A percentile compares a stretch with the other conserved stretches of the same genome.
phyloP scores from a whole-genome alignment of 2,329 filamentous ascomycete genomes.

The Fusarium sp. region DNA sequence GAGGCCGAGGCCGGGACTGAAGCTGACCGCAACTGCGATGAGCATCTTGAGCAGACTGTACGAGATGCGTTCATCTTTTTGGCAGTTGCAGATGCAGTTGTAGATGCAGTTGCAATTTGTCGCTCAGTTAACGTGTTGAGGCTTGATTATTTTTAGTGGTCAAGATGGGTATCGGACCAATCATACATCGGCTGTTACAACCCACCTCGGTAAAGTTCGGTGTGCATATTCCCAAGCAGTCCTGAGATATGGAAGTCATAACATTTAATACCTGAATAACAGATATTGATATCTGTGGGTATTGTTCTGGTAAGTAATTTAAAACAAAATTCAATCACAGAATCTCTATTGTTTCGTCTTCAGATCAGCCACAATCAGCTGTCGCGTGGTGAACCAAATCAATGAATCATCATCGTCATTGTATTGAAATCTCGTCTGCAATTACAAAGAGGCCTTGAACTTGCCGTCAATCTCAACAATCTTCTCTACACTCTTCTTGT shows the following conservation, averaged over 20 bases:
- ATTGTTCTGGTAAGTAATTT: background rate
- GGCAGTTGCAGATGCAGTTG: background rate
- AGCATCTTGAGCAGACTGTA: conserved; percentile 51
- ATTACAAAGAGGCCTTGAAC: conserved; percentile 39
- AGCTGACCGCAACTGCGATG: conserved; percentile 43
- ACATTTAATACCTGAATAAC: background rate
- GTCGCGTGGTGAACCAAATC: background rate
- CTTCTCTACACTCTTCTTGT: conserved; percentile 60
- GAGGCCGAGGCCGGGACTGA: conserved; percentile 30
- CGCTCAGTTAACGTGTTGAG: conserved; percentile 15
- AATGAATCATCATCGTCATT: background rate
- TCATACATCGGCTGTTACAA: conserved; percentile 3
- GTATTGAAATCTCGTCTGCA: background rate
- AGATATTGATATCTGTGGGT: background rate
- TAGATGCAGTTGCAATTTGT: conserved; percentile 14
- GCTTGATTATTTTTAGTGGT: conserved; percentile 39
- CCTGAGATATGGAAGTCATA: background rate
- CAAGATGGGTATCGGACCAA: conserved; percentile 36
- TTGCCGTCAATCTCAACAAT: conserved; percentile 61
- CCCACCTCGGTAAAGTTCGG: conserved; percentile 34
- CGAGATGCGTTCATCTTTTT: conserved; percentile 51
- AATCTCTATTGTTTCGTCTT: background rate
- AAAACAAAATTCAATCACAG: background rate
- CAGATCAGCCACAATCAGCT: background rate
- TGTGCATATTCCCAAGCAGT: conserved; percentile 9